phyloP scores from a whole-genome alignment of 1,284 basidiomycete species.

The Cutaneotrichosporon sp. region DNA sequence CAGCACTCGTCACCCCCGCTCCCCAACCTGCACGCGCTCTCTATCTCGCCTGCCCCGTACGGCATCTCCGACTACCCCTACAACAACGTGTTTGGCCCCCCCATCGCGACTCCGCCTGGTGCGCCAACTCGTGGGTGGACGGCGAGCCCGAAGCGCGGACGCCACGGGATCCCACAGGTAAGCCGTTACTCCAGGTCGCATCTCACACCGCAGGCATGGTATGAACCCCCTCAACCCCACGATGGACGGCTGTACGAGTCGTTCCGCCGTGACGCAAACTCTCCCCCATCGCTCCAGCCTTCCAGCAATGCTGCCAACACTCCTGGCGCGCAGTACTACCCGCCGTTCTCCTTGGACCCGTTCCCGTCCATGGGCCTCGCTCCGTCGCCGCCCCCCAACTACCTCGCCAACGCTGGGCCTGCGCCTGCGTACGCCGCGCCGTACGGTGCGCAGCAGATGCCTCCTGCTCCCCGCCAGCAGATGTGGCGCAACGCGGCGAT shows the following conservation, averaged over 20 bases:
- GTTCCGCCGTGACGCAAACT: slow-evolving; percentile 38
- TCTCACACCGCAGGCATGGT: slow-evolving; percentile 40
- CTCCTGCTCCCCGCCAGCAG: slow-evolving; percentile 18
- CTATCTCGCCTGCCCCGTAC: slow-evolving; percentile 38
- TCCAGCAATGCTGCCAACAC: slow-evolving; percentile 41
- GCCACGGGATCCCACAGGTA: slow-evolving; percentile 46
- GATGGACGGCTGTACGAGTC: slow-evolving; percentile 22
- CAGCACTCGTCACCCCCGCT: slow-evolving; percentile 42
- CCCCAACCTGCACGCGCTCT: slow-evolving; percentile 44
- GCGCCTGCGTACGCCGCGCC: slow-evolving; percentile 31
- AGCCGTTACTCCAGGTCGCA: slow-evolving; percentile 19
- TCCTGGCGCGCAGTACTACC: slow-evolving; percentile 20
- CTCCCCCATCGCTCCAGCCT: slow-evolving; percentile 46
- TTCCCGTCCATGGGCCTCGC: slow-evolving; percentile 39
- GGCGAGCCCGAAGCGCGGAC: slow-evolving; percentile 37
- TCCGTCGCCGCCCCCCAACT: slow-evolving; percentile 44
- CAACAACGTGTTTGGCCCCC: slow-evolving; percentile 49
- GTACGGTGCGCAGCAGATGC: slow-evolving; percentile 35
- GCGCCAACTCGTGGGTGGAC: slow-evolving; percentile 33
- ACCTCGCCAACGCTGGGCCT: slow-evolving; percentile 26
- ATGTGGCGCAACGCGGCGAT: slow-evolving; percentile 15
- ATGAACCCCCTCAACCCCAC: slow-evolving; percentile 38
- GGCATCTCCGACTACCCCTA: slow-evolving; percentile 43
- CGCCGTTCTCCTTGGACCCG: slow-evolving; percentile 20
- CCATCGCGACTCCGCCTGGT: slow-evolving; percentile 26